These are phyloP conservation scores for Lodderomyces parapsilosis DNA, from an alignment of 1,139 yeast species.

Conservation along the genomic window DNA sequence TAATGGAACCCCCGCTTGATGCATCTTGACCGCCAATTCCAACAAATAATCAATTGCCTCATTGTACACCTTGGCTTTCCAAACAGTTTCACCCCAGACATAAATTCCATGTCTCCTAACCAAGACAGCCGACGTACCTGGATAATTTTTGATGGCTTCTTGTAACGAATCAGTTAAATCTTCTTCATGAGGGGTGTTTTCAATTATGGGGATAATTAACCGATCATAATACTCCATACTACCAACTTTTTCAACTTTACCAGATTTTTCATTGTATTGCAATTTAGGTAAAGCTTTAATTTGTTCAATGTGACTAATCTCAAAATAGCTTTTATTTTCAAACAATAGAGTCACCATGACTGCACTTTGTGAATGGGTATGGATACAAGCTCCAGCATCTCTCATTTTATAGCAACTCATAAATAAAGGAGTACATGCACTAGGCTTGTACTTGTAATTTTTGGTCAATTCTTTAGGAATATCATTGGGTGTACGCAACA, in stretches of 20 bases:
- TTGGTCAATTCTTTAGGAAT: conserved; percentile 40
- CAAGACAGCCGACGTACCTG: conserved; percentile 78
- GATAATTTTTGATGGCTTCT: conserved; percentile 63
- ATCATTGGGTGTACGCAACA: conserved; percentile 59
- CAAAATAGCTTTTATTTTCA: conserved; percentile 60
- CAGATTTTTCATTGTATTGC: conserved; percentile 27
- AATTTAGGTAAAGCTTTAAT: conserved; percentile 82
- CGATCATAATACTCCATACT: conserved; percentile 72
- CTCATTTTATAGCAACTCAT: conserved; percentile 70
- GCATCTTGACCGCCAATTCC: conserved; percentile 84
- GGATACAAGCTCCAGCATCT: conserved; percentile 90
- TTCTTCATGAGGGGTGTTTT: conserved; percentile 86
- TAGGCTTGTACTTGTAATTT: conserved; percentile 64
- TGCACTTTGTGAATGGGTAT: conserved; percentile 89
- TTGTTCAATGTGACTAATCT: conserved; percentile 82
- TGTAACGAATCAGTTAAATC: conserved; percentile 71
- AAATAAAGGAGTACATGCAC: conserved; percentile 91
- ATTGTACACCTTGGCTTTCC: conserved; percentile 91
- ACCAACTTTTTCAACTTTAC: conserved; percentile 60
- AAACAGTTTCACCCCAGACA: conserved; percentile 91
- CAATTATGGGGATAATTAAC: conserved; percentile 83
- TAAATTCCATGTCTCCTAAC: conserved; percentile 93
- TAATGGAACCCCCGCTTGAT: conserved; percentile 53
- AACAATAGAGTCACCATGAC: conserved; percentile 76
- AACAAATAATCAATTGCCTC: conserved; percentile 90